phyloP scores from a whole-genome alignment of 768 basidiomycete species.

The Auriscalpium vulgare region DNA sequence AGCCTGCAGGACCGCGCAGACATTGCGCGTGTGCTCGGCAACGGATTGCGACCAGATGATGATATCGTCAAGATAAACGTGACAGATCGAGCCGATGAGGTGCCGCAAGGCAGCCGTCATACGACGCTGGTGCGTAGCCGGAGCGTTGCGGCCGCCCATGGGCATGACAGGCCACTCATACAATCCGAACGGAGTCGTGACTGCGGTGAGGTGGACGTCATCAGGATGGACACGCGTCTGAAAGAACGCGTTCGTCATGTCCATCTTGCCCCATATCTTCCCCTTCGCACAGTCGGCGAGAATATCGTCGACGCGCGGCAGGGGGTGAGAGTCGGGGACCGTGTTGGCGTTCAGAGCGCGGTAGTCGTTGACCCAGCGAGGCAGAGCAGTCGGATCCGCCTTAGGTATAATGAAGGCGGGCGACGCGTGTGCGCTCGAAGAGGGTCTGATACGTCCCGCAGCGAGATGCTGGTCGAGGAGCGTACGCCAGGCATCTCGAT shows the following conservation, averaged over 20 bases:
- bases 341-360: conserved; percentile 14
- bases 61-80: conserved; percentile 39
- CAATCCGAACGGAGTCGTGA: conserved; percentile 28
- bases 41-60: conserved; percentile 34
- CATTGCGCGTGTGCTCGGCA: conserved; percentile 19
- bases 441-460: conserved; percentile 24
- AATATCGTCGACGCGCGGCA: conserved; percentile 16
- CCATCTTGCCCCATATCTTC: conserved; percentile 10
- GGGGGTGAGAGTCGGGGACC: conserved; percentile 9
- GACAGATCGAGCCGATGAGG: conserved; percentile 32
- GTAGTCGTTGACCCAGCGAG: conserved; percentile 18
- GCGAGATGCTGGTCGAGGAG: conserved; percentile 27
- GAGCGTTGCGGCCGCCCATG: conserved; percentile 28
- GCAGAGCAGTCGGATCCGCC: conserved; percentile 20
- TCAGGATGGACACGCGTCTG: conserved; percentile 11
- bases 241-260: conserved; percentile 18
- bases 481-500: conserved; percentile 23
- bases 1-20: conserved; percentile 13
- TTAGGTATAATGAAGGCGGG: conserved; percentile 33
- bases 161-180: conserved; percentile 40
- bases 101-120: conserved; percentile 26
- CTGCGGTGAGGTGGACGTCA: conserved; percentile 23
- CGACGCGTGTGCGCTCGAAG: conserved; percentile 21
- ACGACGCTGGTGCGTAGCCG: conserved; percentile 25
- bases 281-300: conserved; percentile 12